Evolutionary conservation across 495 filamentous ascomycete species (phyloP), one percentile per base, ranked within the genome.

Genomic region (Hyaloscypha finlandica): DNA sequence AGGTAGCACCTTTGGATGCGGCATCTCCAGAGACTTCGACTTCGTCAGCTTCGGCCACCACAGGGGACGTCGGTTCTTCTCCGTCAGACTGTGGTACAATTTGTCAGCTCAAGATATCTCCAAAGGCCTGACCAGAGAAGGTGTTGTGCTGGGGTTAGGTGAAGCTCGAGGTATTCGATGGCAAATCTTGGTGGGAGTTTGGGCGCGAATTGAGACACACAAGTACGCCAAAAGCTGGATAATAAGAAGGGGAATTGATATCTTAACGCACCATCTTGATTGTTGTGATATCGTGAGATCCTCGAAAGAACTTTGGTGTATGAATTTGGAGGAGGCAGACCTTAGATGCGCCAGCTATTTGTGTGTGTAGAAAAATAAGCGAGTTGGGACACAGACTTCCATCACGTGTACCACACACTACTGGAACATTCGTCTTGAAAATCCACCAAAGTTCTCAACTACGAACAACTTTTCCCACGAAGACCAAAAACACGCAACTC

Each of bases 21-120:
- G 89, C 90, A 80, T 96, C 91, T 79, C 90, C 92, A 79, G 87
- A 85, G 76, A 96, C 92, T 82, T 96, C 93, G 77, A 96, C 94
- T 83, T 96, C 92, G 76, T 94, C 89, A 78, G 89, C 87, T 74
- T 87, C 87, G 63, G 85, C 88, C 79, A 89, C 89, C 22, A 68
- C 61, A 54, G 70, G 67, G 35, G 66, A 69, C 78, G 81, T 84
- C 81, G 86, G 92, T 90, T 97, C 93, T 85, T 86, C 84, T 85
- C 81, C 83, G 81, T 86, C 84, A 82, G 84, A 86, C 84, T 85
- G 16, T 73, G 9, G 73, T 11, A 66, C 53, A 61, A n/a, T 11
- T 48, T 52, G 63, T 63, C 12, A 56, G 61, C 51, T 11, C 20
- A 25, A 3, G 30, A 59, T 0, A 6, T 58, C 42, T 19, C 16